Evolutionary conservation across 2,329 filamentous ascomycete species (phyloP), one percentile per base, ranked within the genome.

Genomic region (Cladophialophora exuberans): DNA sequence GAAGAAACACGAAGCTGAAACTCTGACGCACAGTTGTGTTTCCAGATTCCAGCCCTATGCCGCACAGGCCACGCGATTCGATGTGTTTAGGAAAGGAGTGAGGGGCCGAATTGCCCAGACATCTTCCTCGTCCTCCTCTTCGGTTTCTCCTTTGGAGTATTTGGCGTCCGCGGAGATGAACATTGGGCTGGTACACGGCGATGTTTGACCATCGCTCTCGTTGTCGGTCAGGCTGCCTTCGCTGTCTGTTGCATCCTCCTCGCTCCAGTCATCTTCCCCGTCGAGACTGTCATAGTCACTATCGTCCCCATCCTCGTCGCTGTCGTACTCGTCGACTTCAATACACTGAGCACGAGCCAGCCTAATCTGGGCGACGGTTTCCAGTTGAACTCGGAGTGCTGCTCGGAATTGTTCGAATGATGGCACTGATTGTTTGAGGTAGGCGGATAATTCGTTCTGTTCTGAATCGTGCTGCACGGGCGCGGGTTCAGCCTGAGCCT

Each of bases 41-140:
- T 36, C 17, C 6, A 15, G 38, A 26, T 45, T 20, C 31, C 54
- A 47, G 48, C 42, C 25, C 56, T 54, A 54, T 28, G 25, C 23
- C 13, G 20, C 25, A 17, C 43, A n/a, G 17, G 23, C 41, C 10
- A 33, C 18, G 13, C 39, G 39, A 13, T 36, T 31, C 13, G 39
- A 23, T 6, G 9, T 13, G 39, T 10, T 54, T 13, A 54, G 39
- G 30, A 42, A 38, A 6, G 51, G 31, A 25, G 52, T 50, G 9
- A 53, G 43, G 33, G 58, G 58, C 7, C 58, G 58, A n/a, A 61
- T 46, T 7, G 58, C 58, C 58, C 58, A 61, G 17, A 58, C n/a
- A 28, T 52, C 47, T 4, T 18, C 35, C 10, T 56, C 50, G 10
- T 53, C 52, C 9, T 50, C 55, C 6, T 52, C 53, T 5, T 42